Base-by-base conservation (phyloP, 306 rosid genomes). In the Alnus glutinosa region DNA sequence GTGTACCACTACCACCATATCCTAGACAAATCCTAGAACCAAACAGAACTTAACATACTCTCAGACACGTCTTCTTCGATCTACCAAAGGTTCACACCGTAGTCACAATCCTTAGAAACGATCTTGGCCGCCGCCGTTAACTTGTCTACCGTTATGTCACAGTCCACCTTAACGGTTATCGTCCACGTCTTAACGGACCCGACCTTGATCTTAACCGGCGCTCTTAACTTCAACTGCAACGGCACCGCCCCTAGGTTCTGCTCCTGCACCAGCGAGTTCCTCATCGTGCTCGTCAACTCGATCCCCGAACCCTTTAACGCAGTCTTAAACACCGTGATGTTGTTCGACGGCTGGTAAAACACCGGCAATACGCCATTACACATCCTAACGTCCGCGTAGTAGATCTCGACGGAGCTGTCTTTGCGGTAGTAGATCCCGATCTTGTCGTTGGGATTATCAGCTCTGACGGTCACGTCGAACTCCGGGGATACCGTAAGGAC, bases 351-450 rank as follows among this genome's bases (percentile, higher is more conserved):
- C 88, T 94, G 96, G 55, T 85, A 88, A 77, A 94, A 90, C 67
- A 78, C 81, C 55, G 98, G 93, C 79, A 86, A 12, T 47, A 64
- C 78, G 61, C 97, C 97, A 51, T 88, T 71, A 44, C 90, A 83
- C 5, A 92, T 52, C 73, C 28, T 76, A 39, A 81, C 79, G 66
- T 83, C 86, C 19, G 82, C 48, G 51, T 84, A 90, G 55, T 63
- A 84, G 2, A 92, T 58, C n/a, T 74, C 76, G 1, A 75, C 91
- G 51, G 86, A 81, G 83, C 94, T 88, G 6, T 79, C 85, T 18
- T 32, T 86, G 74, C 77, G 79, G 85, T 94, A 92, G 86, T 61
- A 75, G 81, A 94, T 85, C 34, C 98, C 98, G 70, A 94, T 88
- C 73, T 80, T 88, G 15, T 74, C 47, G 86, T 90, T 94, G 14